Conservation (phyloP, 2,329 filamentous ascomycete genomes). For the Penicillium vulpinum region DNA sequence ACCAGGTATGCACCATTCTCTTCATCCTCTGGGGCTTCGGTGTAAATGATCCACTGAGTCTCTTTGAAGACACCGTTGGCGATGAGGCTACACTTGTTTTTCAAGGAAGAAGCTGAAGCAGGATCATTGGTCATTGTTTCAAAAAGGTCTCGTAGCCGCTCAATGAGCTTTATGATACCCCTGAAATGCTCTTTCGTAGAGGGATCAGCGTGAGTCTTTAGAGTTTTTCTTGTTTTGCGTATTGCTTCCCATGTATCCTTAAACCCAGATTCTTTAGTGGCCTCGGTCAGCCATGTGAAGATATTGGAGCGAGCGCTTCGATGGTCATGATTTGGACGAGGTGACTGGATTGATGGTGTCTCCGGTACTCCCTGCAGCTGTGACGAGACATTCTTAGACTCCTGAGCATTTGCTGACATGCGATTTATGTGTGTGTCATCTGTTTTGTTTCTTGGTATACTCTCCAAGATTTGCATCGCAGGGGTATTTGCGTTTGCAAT, state of each 20-base stretch:
- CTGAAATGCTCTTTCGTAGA: background rate
- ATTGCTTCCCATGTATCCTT: conserved; percentile 4
- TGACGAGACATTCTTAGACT: background rate
- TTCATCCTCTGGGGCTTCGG: conserved; percentile 7
- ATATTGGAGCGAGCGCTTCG: background rate
- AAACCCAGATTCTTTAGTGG: conserved; percentile 5
- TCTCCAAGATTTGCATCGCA: background rate
- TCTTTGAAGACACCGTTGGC: conserved; percentile 8
- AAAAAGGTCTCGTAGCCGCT: background rate
- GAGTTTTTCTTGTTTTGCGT: background rate
- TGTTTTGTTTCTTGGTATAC: background rate
- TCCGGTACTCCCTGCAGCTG: background rate
- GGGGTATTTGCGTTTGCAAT: background rate
- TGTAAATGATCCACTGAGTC: conserved; percentile 7
- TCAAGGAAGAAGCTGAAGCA: background rate
- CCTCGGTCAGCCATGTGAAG: conserved; percentile 3
- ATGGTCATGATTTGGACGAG: background rate
- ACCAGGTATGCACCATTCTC: conserved; percentile 4
- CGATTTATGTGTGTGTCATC: background rate
- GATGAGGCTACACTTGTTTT: background rate
- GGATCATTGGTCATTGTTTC: background rate
- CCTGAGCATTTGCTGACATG: background rate
- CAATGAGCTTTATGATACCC: background rate
- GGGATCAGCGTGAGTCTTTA: background rate
- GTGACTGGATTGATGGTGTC: background rate